Evolutionary conservation across 2,329 filamentous ascomycete genomes (phyloP).

Genomic region (Penicillium sp.): DNA sequence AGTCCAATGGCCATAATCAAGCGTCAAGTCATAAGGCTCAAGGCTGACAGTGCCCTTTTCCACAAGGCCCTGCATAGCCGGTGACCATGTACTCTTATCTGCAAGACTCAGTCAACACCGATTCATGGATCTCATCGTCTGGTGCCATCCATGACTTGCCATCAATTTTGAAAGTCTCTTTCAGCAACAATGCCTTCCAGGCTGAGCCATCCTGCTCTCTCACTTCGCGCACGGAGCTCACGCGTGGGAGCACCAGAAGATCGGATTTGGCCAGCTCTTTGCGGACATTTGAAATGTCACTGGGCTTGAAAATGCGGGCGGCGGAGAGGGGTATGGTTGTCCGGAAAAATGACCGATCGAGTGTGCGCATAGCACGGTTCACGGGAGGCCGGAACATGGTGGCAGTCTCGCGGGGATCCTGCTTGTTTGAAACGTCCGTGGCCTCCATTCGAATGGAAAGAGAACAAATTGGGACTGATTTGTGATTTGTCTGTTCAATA

Average conservation of each 20-base stretch:
- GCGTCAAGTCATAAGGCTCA: conserved; percentile 70
- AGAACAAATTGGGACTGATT: neutral
- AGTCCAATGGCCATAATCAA: conserved; percentile 85
- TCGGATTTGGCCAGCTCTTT: conserved; percentile 67
- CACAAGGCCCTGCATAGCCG: conserved; percentile 67
- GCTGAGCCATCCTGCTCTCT: conserved; percentile 57
- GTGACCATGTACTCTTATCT: conserved; percentile 76
- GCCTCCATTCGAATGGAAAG: conserved; percentile 24
- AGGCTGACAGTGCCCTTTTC: conserved; percentile 68
- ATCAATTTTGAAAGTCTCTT: conserved; percentile 40
- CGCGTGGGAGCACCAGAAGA: conserved; percentile 63
- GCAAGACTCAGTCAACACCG: conserved; percentile 18
- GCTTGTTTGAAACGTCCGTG: conserved; percentile 10
- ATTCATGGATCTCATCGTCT: conserved; percentile 1
- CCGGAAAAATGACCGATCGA: conserved; percentile 82
- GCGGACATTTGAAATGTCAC: conserved; percentile 72
- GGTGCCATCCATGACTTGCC: conserved; percentile 34
- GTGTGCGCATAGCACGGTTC: conserved; percentile 73
- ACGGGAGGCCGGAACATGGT: conserved; percentile 75
- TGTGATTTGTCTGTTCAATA: neutral
- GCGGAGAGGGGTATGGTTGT: conserved; percentile 75
- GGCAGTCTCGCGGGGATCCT: conserved; percentile 30
- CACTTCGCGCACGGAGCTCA: conserved; percentile 60
- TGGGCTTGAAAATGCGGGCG: conserved; percentile 73
- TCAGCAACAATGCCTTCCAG: conserved; percentile 43